A percentile compares a stretch with the other conserved stretches of the same genome.
Conservation (phyloP, 352 stramenopile species). For the Pythium monospermum region DNA sequence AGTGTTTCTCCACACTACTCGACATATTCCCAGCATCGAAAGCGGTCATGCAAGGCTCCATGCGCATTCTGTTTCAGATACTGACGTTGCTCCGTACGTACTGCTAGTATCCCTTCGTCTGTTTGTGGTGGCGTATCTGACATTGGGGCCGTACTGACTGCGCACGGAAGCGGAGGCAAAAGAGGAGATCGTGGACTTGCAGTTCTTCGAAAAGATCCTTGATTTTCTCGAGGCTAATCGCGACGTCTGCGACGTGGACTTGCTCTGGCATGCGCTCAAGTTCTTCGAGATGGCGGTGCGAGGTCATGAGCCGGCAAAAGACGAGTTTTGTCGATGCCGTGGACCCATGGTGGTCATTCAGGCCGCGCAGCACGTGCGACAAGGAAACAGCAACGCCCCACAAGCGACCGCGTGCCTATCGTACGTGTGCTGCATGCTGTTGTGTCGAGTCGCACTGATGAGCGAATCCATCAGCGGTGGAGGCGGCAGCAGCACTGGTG, state of each 20-base stretch:
- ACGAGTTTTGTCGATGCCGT: constrained; percentile 31
- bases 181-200: constrained; percentile 11
- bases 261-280: constrained; percentile 53
- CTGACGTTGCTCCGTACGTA: constrained; percentile 31
- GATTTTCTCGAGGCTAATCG: constrained; percentile 28
- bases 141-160: too few relatives aligned
- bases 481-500: too few relatives aligned
- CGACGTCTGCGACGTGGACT: constrained; percentile 21
- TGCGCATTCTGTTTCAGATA: constrained; percentile 44
- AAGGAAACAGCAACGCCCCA: background rate
- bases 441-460: constrained; percentile 36
- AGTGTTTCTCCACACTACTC: constrained; percentile 26
- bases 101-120: too few relatives aligned
- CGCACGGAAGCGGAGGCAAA: constrained; percentile 9
- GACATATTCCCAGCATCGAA: constrained; percentile 15
- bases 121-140: too few relatives aligned
- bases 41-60: constrained; percentile 22
- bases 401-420: constrained; percentile 24
- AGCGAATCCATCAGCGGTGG: too few relatives aligned
- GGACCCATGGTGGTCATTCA: constrained; percentile 28
- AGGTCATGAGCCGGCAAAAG: constrained; percentile 36
- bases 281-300: constrained; percentile 40
- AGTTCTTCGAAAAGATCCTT: constrained; percentile 31
- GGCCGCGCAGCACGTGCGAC: constrained; percentile 10
- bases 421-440: constrained; percentile 49